phyloP scores from a whole-genome alignment of 768 basidiomycete species.

The Leucogyrophana mollusca region DNA sequence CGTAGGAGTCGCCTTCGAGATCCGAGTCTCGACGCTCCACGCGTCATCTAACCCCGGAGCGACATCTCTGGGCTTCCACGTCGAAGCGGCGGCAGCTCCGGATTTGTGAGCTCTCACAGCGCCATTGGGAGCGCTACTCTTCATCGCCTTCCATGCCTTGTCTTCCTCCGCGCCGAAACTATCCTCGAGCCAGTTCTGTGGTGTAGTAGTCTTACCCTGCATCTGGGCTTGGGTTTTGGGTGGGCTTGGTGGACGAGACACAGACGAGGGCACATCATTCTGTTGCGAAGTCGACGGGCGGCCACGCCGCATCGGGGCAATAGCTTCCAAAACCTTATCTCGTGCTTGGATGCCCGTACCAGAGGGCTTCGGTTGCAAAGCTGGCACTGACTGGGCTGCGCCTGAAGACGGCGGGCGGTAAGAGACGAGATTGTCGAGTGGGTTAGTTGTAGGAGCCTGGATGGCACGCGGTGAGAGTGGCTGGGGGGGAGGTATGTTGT shows the following conservation, averaged over 20 bases:
- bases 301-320: slow-evolving; percentile 76
- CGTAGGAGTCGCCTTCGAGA: slow-evolving; percentile 21
- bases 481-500: slow-evolving; percentile 52
- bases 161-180: slow-evolving; percentile 43
- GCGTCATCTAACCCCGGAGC: slow-evolving; percentile 30
- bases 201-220: slow-evolving; percentile 14
- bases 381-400: slow-evolving; percentile 10
- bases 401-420: slow-evolving; percentile 29
- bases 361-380: slow-evolving; percentile 16
- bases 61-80: slow-evolving; percentile 28
- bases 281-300: slow-evolving; percentile 46
- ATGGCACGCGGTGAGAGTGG: slow-evolving; percentile 41
- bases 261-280: slow-evolving; percentile 34
- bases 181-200: slow-evolving; percentile 34
- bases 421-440: slow-evolving; percentile 39
- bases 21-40: slow-evolving; percentile 37
- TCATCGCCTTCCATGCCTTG: slow-evolving; percentile 45
- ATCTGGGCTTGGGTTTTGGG: slow-evolving; percentile 13
- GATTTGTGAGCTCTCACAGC: slow-evolving; percentile 22
- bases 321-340: slow-evolving; percentile 77
- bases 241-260: slow-evolving; percentile 23
- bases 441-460: slow-evolving; percentile 24
- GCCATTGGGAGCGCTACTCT: slow-evolving; percentile 16
- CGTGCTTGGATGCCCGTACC: slow-evolving; percentile 66
- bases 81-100: slow-evolving; percentile 17